Base-by-base conservation (phyloP, 2,329 filamentous ascomycete genomes). In the Didymellaceae sp. region DNA sequence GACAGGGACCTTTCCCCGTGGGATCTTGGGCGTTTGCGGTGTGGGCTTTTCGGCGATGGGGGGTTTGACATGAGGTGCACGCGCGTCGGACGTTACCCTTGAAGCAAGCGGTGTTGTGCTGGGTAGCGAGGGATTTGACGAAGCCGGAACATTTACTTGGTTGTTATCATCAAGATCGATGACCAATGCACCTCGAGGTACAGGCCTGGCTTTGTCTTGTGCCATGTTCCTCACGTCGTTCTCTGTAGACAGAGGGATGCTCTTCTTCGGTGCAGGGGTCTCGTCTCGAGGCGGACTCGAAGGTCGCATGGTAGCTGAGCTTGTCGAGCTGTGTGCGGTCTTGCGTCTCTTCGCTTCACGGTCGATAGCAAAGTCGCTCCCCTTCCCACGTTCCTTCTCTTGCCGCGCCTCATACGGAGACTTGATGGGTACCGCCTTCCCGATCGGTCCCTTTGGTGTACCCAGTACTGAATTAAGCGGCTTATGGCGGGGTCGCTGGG, bases 391-490 rank as follows among this genome's bases (percentile, higher is more conserved):
- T 40, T 67, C 60, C 38, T 63, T 65, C 49, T 66, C 66, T 25
- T 65, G 58, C 11, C 66, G 55, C 21, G 83, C 75, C 57, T 91
- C 87, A 54, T 84, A 90, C 0, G 88, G 88, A 1, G 88, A 89
- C 43, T 80, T 80, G 6, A 84, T 80, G 3, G 86, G 65, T 2
- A 77, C 58, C 2, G 86, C 81, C 62, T 86, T 86, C 0, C 85
- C 85, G 61, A 85, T 79, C 7, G 84, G 81, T 0, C 86, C 83
- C 45, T 81, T 86, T 9, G 84, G 84, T 1, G 83, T 85, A 1
- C 86, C 86, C 21, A 91, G 78, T 11, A 91, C 62, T 40, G 85
- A 79, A 59, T 85, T 85, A 24, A 88, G 68, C 4, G 85, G 82
- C 57, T 82, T 83, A 21, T 82, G 82, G 35, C 79, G 80, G 30